Evolutionary conservation across 192 early-diverging fungal genomes (phyloP), one percentile per base, ranked within the genome.

Genomic region (Gaertneriomyces semiglobifer): DNA sequence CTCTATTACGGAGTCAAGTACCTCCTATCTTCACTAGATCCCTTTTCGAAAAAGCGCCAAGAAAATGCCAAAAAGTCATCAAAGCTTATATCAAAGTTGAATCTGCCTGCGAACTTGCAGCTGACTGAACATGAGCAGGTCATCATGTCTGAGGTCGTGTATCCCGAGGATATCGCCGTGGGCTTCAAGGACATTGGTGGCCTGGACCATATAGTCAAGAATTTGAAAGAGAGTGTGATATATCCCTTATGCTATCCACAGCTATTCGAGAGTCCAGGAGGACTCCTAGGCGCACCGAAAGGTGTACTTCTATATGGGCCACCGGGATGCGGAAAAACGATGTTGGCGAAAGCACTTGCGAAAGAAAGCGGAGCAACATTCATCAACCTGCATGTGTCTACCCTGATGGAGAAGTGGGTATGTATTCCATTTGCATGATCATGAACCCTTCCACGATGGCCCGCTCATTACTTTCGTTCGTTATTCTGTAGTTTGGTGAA

Each of bases 341-440:
- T 99, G 93, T 70, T 96, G 70, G 97, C 97, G 56, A 98, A 98
- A 77, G 97, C 97, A 5, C 83, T 99, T 33, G 95, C 97, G 39
- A 89, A 90, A 53, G 97, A 99, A 74, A 95, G 93, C n/a, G 87
- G 88, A 48, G 97, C 97, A 0, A 94, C 89, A 0, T 99, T 99
- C 69, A 95, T 99, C 74, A 99, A 98, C 71, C 80, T 99, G 72
- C 95, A 95, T 68, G 85, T 98, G 41, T 94, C 92, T 1, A 98
- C 97, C 9, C 79, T 99, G 67, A 94, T 92, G 11, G 94, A 95
- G 74, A 94, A 96, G 77, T 96, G 92, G 87, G 77, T 74, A 61
- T 50, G 55, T 60, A 38, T 45, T 60, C 3, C 16, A 68, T 71
- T 7, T 19, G 43, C 16, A 8, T 66, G 12, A 68, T 68, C 1